Conservation (phyloP, 2,329 filamentous ascomycete species). For the Colletotrichum ledebouriae region DNA sequence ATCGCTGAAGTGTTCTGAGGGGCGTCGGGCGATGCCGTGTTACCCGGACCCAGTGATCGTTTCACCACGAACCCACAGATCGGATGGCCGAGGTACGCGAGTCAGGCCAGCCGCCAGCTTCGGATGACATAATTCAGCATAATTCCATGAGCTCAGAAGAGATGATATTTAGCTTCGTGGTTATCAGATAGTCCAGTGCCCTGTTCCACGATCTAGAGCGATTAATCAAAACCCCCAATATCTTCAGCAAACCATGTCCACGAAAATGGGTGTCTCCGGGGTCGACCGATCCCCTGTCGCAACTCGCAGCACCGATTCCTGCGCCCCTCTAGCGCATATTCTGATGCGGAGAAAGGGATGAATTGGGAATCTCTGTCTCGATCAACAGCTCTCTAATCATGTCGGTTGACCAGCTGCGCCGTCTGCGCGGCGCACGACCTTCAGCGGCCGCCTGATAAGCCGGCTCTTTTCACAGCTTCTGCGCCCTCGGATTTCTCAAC, state of each 20-base stretch:
- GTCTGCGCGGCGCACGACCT: background rate
- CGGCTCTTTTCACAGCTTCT: background rate
- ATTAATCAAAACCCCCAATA: too few species aligned
- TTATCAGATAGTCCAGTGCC: too few species aligned
- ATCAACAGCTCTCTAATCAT: background rate
- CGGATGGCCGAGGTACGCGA: slow-evolving; percentile 13
- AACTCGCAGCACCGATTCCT: background rate
- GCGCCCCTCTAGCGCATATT: slow-evolving; percentile 10
- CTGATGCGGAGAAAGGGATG: background rate
- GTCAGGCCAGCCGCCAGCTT: slow-evolving; percentile 5
- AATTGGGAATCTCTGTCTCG: background rate
- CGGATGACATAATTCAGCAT: slow-evolving; percentile 11
- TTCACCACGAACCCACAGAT: slow-evolving; percentile 9
- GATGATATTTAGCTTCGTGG: too few species aligned
- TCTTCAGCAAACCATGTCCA: too few species aligned
- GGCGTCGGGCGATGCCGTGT: slow-evolving; percentile 7
- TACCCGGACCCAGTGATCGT: slow-evolving; percentile 18
- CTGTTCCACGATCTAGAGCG: too few species aligned
- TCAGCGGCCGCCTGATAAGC: background rate
- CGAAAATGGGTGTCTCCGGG: background rate
- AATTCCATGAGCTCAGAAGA: too few species aligned
- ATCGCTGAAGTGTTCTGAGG: slow-evolving; percentile 11
- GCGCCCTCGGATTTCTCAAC: background rate
- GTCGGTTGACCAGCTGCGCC: background rate
- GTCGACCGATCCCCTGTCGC: background rate